phyloP scores from a whole-genome alignment of 108 stramenopile genomes.

The Seminavis robusta region DNA sequence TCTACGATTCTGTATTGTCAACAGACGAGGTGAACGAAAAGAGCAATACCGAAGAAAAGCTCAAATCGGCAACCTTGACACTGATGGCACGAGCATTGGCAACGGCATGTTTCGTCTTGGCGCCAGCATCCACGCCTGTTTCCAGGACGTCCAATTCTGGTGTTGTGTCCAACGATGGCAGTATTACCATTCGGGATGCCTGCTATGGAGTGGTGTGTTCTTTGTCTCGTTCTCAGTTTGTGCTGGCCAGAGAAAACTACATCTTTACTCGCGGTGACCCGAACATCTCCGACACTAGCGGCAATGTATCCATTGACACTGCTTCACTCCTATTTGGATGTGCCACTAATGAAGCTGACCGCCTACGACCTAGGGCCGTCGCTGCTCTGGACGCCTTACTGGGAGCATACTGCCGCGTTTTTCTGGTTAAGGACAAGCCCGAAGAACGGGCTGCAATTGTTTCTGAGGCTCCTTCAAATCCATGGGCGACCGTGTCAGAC shows the following conservation, averaged over 20 bases:
- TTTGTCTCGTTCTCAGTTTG: conserved; percentile 43
- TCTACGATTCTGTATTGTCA: conserved; percentile 30
- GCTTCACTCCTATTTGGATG: conserved; percentile 70
- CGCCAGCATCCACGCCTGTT: conserved; percentile 28
- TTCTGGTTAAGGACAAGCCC: conserved; percentile 12
- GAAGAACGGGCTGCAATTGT: neutral
- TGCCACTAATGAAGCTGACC: conserved; percentile 63
- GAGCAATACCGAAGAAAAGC: neutral
- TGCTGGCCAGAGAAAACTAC: neutral
- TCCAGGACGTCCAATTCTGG: conserved; percentile 25
- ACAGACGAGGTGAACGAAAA: neutral
- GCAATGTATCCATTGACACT: conserved; percentile 38
- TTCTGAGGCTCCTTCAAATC: conserved; percentile 24
- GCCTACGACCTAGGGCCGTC: conserved; percentile 55
- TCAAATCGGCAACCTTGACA: neutral
- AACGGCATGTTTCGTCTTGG: conserved; percentile 40
- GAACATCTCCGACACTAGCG: neutral
- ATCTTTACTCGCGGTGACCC: neutral
- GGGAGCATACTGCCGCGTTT: conserved; percentile 50
- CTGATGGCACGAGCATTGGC: conserved; percentile 21
- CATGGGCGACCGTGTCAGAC: conserved; percentile 34
- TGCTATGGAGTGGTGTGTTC: conserved; percentile 67
- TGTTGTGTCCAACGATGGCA: conserved; percentile 21
- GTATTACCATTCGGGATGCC: conserved; percentile 58
- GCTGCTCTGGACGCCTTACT: conserved; percentile 77